Evolutionary conservation across 495 filamentous ascomycete genomes (phyloP).

Genomic region (Penicillium subrubescens): DNA sequence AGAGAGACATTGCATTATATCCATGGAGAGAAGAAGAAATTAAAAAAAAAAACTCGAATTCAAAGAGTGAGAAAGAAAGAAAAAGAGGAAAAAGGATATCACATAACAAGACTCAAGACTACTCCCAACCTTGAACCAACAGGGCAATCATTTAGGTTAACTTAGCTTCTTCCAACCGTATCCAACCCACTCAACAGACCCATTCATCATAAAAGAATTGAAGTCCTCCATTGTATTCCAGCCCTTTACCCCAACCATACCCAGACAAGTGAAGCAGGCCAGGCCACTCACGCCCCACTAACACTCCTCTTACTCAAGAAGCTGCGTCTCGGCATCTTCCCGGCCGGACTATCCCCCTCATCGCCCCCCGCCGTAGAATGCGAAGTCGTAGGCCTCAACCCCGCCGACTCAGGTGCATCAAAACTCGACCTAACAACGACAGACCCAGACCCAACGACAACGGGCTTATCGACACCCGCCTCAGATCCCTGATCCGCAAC

Average conservation of each 20-base stretch:
- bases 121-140: background rate
- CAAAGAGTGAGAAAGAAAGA: background rate
- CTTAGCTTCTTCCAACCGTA: background rate
- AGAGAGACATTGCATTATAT: no score
- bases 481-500: constrained; percentile 74
- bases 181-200: background rate
- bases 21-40: background rate
- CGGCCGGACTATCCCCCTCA: constrained; percentile 56
- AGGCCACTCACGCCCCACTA: constrained; percentile 38
- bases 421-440: constrained; percentile 73
- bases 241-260: background rate
- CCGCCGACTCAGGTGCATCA: constrained; percentile 19
- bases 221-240: background rate
- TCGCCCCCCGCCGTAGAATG: constrained; percentile 38
- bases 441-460: constrained; percentile 67
- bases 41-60: background rate
- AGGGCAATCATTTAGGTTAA: background rate
- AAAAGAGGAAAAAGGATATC: constrained; percentile 24
- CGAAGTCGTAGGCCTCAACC: constrained; percentile 40
- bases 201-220: background rate
- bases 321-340: constrained; percentile 47
- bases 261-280: no score
- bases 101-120: constrained; percentile 9
- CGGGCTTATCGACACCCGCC: constrained; percentile 68
- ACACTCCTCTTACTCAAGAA: constrained; percentile 60